Base-by-base conservation (phyloP, 2,329 filamentous ascomycete species). In the Stachybotrys elegans region DNA sequence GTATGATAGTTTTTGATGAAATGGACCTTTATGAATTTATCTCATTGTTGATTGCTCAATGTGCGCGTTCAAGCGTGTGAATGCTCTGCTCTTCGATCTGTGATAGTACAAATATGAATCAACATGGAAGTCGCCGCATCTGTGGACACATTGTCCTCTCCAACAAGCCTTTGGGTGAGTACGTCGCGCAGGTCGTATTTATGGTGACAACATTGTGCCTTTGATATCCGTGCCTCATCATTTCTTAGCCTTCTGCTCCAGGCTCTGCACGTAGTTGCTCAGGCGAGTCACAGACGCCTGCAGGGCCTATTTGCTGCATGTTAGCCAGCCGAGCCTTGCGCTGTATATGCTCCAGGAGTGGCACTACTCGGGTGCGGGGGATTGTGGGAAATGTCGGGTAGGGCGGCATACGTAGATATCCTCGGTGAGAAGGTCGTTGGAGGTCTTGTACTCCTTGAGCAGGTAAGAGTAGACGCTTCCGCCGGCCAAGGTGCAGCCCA, bases 391-490 rank as follows among this genome's bases (percentile, higher is more conserved):
- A 4, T 14, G 22, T 12, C 7, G n/a, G n/a, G n/a, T n/a, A n/a
- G 23, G 43, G 46, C 40, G 36, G 84, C 88, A 68, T 79, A 96
- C 92, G 69, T 92, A 92, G 65, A 97, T 95, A 69, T 97, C 92
- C 70, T 95, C 90, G 48, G 85, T 92, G 68, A 97, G 73, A 60
- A 96, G 78, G 70, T 95, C 88, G 72, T 96, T 97, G 55, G 89
- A 88, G 35, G 90, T 76, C 71, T 90, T 89, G 75, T 96, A 97
- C 68, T 97, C 91, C 63, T 92, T 83, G 57, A 97, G 72, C 53
- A 95, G 80, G 67, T 97, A 97, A 66, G 88, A 90, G 72, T 96
- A 97, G 57, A 94, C 86, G 46, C 81, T 84, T 42, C 78, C 79
- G 57, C 89, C 90, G 36, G 91, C 84, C 42, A 89, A 73, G 38